Conservation (phyloP, 2,329 filamentous ascomycete species). For the Sporothrix dimorphospora region DNA sequence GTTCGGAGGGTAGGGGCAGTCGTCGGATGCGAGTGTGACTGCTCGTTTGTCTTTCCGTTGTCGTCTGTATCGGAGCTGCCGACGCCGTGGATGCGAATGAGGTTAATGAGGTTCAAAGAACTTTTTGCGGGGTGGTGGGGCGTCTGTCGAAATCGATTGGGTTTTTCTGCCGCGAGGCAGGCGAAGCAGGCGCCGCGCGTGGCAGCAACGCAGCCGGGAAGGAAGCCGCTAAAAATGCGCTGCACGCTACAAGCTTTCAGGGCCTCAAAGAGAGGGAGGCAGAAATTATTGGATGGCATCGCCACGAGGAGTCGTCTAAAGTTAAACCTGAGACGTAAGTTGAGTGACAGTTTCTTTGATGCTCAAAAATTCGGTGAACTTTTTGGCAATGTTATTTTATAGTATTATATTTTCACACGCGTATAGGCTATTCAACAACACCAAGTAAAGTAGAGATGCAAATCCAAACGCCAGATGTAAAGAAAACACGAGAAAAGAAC, state of each 20-base stretch:
- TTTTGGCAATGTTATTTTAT: not conserved
- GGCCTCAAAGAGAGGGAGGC: not conserved
- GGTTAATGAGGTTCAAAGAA: not conserved
- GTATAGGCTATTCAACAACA: not conserved
- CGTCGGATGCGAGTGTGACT: not conserved
- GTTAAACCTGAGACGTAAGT: not conserved
- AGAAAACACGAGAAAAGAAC: not conserved
- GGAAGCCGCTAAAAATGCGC: conserved; percentile 8
- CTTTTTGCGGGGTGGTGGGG: conserved; percentile 31
- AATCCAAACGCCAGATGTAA: not conserved
- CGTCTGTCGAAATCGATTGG: not conserved
- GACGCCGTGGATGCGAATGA: conserved; percentile 3
- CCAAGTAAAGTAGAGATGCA: not conserved
- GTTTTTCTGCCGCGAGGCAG: not conserved
- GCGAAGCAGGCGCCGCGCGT: not conserved
- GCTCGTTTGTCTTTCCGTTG: not conserved
- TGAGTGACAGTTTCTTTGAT: no score
- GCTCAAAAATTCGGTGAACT: no score
- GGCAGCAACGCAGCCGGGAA: not conserved
- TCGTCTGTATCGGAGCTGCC: not conserved
- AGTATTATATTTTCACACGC: no score
- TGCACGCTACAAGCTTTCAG: not conserved
- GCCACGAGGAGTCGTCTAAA: no score
- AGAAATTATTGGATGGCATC: not conserved
- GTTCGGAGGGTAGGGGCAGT: not conserved